Conservation (phyloP, 1,139 yeast genomes). For the Wickerhamomyces sp. region DNA sequence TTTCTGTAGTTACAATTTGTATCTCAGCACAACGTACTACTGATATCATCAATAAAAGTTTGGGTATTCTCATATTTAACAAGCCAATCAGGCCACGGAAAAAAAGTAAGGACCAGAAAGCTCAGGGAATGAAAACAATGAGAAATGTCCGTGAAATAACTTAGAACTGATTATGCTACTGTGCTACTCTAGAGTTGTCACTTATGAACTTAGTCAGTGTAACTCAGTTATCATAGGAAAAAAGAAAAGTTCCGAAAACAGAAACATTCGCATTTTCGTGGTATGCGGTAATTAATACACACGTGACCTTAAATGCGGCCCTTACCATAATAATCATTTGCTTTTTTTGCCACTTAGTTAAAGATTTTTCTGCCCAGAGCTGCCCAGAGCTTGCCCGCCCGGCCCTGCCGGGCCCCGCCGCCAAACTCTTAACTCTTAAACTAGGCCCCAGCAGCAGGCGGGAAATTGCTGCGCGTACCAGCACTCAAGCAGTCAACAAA, state of each 20-base stretch:
- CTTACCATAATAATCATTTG: not conserved
- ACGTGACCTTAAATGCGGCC: not conserved
- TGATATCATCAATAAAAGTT: not conserved
- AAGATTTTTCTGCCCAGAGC: too few species aligned
- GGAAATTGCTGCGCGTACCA: not conserved
- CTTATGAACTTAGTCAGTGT: too few species aligned
- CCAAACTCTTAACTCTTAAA: too few species aligned
- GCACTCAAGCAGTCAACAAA: too few species aligned
- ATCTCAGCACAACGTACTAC: too few species aligned
- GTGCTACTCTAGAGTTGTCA: not conserved
- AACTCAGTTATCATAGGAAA: too few species aligned
- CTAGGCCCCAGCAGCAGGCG: not conserved
- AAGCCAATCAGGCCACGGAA: too few species aligned
- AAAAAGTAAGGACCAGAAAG: not conserved
- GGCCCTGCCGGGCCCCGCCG: too few species aligned
- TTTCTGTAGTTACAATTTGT: not conserved
- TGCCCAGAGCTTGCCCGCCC: too few species aligned
- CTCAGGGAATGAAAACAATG: not conserved
- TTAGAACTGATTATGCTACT: too few species aligned
- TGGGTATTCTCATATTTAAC: not conserved
- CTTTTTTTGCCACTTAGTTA: too few species aligned
- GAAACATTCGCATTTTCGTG: not conserved
- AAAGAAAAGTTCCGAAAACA: not conserved
- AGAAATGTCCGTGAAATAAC: not conserved
- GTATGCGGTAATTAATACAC: not conserved